phyloP scores from a whole-genome alignment of 805 yeast species.

The Candida silvicultrix region DNA sequence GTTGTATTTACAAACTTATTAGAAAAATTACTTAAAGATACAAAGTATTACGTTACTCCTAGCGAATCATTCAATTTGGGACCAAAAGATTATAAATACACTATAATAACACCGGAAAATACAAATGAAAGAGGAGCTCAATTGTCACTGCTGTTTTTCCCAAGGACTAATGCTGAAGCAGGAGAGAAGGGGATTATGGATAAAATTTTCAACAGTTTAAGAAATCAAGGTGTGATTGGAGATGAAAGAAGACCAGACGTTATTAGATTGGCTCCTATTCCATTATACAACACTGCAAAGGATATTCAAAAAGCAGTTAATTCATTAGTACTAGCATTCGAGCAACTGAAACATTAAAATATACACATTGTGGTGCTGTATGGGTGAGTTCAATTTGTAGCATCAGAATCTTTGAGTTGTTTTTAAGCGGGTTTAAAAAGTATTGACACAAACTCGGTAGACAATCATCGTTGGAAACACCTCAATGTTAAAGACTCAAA shows the following conservation, averaged over 20 bases:
- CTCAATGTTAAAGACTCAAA: too few species aligned
- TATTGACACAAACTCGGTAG: too few species aligned
- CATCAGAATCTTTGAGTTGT: too few species aligned
- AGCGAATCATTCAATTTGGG: conserved; percentile 16
- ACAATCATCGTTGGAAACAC: too few species aligned
- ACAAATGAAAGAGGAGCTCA: conserved; percentile 70
- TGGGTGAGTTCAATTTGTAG: too few species aligned
- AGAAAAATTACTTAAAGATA: conserved; percentile 36
- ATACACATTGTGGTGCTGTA: too few species aligned
- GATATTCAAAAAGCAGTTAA: conserved; percentile 49
- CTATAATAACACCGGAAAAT: conserved; percentile 67
- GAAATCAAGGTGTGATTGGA: conserved; percentile 57
- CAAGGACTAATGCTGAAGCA: conserved; percentile 30
- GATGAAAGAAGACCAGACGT: conserved; percentile 91
- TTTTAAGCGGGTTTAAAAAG: too few species aligned
- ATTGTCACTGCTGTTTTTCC: conserved; percentile 64
- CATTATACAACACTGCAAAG: conserved; percentile 70
- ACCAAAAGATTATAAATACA: conserved; percentile 36
- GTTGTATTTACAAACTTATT: conserved; percentile 51
- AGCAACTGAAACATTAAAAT: conserved; percentile 20
- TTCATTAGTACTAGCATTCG: conserved; percentile 37
- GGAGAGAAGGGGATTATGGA: conserved; percentile 48
- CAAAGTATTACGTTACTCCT: conserved; percentile 38
- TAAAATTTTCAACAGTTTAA: conserved; percentile 41
- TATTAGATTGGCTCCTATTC: conserved; percentile 83